phyloP scores from a whole-genome alignment of 2,329 filamentous ascomycete species.

The Elsinoe arachidis region DNA sequence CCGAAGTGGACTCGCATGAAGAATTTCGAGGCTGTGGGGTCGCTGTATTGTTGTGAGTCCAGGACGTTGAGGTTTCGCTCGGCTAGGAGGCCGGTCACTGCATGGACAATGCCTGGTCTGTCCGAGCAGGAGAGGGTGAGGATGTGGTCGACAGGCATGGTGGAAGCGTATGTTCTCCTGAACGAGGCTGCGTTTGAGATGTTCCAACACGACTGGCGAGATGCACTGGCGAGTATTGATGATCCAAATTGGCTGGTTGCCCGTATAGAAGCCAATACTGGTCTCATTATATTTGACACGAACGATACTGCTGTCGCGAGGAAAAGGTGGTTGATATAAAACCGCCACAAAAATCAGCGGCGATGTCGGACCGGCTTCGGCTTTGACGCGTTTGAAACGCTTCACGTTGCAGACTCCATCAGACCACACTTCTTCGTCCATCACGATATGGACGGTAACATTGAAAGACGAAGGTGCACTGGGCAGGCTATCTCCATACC shows the following conservation, averaged over 20 bases:
- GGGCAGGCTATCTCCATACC: too few relatives aligned
- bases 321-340: background rate
- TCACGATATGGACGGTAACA: background rate
- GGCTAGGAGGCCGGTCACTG: conserved; percentile 70
- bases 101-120: conserved; percentile 75
- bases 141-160: conserved; percentile 47
- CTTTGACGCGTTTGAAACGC: conserved; percentile 5
- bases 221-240: background rate
- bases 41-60: conserved; percentile 77
- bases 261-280: background rate
- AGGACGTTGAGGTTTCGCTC: conserved; percentile 69
- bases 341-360: background rate
- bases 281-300: background rate
- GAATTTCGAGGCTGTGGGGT: conserved; percentile 64
- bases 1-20: conserved; percentile 86
- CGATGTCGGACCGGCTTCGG: conserved; percentile 10
- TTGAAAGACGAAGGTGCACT: background rate
- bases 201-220: background rate
- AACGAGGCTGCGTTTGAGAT: background rate
- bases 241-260: conserved; percentile 5
- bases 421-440: too few relatives aligned
- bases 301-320: background rate
- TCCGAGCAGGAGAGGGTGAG: conserved; percentile 78
- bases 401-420: conserved; percentile 2
- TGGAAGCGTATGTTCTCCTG: background rate